A percentile compares a stretch with the other conserved stretches of the same genome.
These are phyloP conservation scores for Streptanthus diversifolius DNA, from an alignment of 345 rosid species.

Conservation along the genomic window DNA sequence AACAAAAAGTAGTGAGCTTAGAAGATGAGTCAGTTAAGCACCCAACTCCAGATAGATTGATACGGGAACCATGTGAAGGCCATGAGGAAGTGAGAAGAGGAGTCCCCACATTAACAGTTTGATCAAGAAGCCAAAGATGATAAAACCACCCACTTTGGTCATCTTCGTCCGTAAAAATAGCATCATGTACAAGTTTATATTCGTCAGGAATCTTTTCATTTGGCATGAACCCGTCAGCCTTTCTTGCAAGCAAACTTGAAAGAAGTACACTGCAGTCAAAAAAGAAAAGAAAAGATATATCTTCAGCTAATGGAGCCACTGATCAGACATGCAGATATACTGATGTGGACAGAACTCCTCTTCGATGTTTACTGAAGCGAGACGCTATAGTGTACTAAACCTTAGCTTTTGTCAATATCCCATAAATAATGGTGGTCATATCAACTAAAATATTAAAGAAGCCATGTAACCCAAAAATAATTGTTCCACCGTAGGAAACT, in stretches of 20 bases:
- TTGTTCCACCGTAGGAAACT: not conserved
- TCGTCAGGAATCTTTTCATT: constrained; percentile 59
- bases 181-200: constrained; percentile 64
- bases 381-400: constrained; percentile 4
- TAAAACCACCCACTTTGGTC: constrained; percentile 99
- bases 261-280: constrained; percentile 63
- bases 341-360: not conserved
- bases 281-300: not conserved
- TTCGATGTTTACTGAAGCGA: constrained; percentile 3
- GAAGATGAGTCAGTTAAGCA: constrained; percentile 34
- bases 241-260: constrained; percentile 55
- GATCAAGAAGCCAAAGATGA: constrained; percentile 94
- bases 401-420: not conserved
- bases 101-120: constrained; percentile 58
- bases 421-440: not conserved
- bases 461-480: not conserved
- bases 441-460: constrained; percentile 4
- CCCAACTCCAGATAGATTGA: constrained; percentile 40
- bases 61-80: constrained; percentile 68
- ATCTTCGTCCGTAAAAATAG: constrained; percentile 80
- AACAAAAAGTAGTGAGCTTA: constrained; percentile 32
- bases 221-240: constrained; percentile 47
- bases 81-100: constrained; percentile 72
- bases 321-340: not conserved
- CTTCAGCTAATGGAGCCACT: not conserved